A percentile compares a stretch with the other conserved stretches of the same genome.
phyloP scores from a whole-genome alignment of 768 basidiomycete species.

The Pleurotus citrinopileatus region DNA sequence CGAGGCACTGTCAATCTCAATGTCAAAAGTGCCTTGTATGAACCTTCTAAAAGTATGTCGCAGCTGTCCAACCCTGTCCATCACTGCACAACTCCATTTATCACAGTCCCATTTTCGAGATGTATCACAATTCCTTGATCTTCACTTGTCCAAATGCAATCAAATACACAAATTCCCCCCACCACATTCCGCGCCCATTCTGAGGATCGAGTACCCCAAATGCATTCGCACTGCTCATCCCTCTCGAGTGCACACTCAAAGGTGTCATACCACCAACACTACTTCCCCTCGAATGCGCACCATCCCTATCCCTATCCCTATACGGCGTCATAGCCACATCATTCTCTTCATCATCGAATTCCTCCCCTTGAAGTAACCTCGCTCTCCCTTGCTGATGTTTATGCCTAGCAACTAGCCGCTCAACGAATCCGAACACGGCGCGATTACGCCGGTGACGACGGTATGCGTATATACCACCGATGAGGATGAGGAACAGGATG shows the following conservation, averaged over 20 bases:
- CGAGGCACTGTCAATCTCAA: too few species aligned
- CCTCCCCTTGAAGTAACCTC: slow-evolving; percentile 12
- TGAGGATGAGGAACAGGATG: not conserved
- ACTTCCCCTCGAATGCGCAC: not conserved
- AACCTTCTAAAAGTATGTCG: too few species aligned
- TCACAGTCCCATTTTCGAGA: too few species aligned
- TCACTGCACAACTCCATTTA: too few species aligned
- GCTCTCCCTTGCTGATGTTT: slow-evolving; percentile 7
- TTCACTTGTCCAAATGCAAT: too few species aligned
- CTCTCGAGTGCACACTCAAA: not conserved
- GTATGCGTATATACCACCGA: slow-evolving; percentile 8
- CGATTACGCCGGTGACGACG: slow-evolving; percentile 5
- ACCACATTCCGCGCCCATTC: not conserved
- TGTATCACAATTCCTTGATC: too few species aligned
- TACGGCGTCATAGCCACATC: slow-evolving; percentile 1
- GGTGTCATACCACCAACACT: not conserved
- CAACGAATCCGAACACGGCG: slow-evolving; percentile 5
- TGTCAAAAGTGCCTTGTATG: too few species aligned
- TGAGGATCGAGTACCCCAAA: not conserved
- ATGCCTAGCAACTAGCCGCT: slow-evolving; percentile 1
- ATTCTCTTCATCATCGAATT: slow-evolving; percentile 7
- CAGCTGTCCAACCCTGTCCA: too few species aligned
- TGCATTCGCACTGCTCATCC: not conserved
- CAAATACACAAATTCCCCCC: too few species aligned
- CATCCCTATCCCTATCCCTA: slow-evolving; percentile 1